Evolutionary conservation across 1,284 basidiomycete species (phyloP).

Genomic region (Ustilago tritici): DNA sequence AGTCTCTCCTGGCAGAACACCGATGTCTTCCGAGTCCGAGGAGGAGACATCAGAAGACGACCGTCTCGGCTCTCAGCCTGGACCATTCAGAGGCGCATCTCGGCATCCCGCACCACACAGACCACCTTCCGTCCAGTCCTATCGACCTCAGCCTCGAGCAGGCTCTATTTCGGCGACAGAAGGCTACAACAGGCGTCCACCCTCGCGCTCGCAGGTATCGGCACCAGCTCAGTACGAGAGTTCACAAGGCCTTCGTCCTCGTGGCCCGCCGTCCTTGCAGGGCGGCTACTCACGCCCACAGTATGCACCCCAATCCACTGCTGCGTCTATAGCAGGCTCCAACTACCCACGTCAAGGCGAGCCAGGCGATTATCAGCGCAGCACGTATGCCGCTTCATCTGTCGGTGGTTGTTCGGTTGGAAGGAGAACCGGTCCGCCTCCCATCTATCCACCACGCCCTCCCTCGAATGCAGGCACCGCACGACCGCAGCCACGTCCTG

Average conservation of each 20-base stretch:
- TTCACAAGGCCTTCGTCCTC: conserved; percentile 17
- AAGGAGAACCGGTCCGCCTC: conserved; percentile 21
- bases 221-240: conserved; percentile 20
- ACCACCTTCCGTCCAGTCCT: conserved; percentile 31
- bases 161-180: conserved; percentile 40
- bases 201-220: conserved; percentile 34
- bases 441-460: conserved; percentile 34
- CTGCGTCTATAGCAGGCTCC: conserved; percentile 38
- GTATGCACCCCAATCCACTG: conserved; percentile 33
- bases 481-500: conserved; percentile 31
- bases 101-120: conserved; percentile 25
- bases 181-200: conserved; percentile 27
- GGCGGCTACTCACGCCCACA: conserved; percentile 35
- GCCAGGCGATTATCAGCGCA: conserved; percentile 36
- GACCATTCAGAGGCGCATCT: conserved; percentile 22
- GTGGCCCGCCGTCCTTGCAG: conserved; percentile 34
- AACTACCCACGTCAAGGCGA: conserved; percentile 38
- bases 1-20: conserved; percentile 32
- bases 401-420: conserved; percentile 56
- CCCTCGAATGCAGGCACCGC: conserved; percentile 39
- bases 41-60: conserved; percentile 34
- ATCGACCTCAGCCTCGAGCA: conserved; percentile 37
- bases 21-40: conserved; percentile 42
- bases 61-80: conserved; percentile 34
- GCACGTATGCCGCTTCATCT: conserved; percentile 56